phyloP scores from a whole-genome alignment of 2,329 filamentous ascomycete species.

The Calonectria crousiana region DNA sequence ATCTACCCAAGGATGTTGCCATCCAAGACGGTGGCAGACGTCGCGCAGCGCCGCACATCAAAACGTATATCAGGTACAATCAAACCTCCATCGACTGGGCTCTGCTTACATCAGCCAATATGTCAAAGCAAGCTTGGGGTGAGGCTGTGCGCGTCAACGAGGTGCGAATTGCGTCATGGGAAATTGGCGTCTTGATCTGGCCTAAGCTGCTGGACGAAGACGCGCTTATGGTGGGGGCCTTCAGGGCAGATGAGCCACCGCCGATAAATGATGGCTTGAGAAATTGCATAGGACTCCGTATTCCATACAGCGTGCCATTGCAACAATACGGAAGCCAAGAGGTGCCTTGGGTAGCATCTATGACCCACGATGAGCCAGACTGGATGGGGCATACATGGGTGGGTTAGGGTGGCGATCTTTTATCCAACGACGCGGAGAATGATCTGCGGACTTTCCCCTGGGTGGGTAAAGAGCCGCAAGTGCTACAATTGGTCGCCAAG shows the following conservation, averaged over 20 bases:
- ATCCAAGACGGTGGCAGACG: constrained; percentile 68
- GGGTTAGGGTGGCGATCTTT: constrained; percentile 21
- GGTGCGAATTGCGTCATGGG: constrained; percentile 82
- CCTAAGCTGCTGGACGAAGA: constrained; percentile 67
- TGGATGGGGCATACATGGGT: constrained; percentile 62
- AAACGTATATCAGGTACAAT: constrained; percentile 83
- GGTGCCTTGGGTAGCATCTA: constrained; percentile 81
- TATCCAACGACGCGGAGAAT: neutral
- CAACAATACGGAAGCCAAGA: constrained; percentile 73
- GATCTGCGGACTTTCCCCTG: neutral
- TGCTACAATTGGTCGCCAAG: neutral
- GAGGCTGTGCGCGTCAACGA: constrained; percentile 70
- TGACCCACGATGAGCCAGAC: constrained; percentile 71
- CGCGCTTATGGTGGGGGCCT: constrained; percentile 76
- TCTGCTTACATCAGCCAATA: constrained; percentile 88
- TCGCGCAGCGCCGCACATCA: constrained; percentile 86
- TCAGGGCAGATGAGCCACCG: constrained; percentile 69
- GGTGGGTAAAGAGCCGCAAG: neutral
- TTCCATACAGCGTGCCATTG: constrained; percentile 87
- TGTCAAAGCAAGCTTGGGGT: constrained; percentile 92
- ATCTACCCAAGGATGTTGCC: constrained; percentile 35
- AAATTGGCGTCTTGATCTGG: constrained; percentile 88
- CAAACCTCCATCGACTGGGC: constrained; percentile 81
- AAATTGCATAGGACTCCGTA: constrained; percentile 74
- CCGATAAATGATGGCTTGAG: constrained; percentile 36